A percentile compares a stretch with the other conserved stretches of the same genome.
Evolutionary conservation across 78 protist species (phyloP).

Genomic region (Polysphondylium violaceum): DNA sequence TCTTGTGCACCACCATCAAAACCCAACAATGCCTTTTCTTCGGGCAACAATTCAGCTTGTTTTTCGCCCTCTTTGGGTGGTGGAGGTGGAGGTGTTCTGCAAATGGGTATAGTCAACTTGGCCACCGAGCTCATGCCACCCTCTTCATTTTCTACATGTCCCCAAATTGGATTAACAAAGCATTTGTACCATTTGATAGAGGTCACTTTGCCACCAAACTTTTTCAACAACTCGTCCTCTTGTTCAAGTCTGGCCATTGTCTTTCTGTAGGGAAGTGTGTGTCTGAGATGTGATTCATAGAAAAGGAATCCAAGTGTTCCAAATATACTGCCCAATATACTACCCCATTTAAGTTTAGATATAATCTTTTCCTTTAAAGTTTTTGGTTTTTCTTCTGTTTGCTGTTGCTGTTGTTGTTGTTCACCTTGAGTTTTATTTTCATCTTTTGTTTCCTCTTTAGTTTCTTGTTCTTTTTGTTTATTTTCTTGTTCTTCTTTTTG

Average conservation of each 20-base stretch:
- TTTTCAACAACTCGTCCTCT: conserved; percentile 1
- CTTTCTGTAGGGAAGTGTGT: conserved; percentile 43
- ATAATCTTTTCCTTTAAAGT: conserved; percentile 55
- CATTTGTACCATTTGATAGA: conserved; percentile 48
- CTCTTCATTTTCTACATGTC: conserved; percentile 31
- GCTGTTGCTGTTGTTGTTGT: background rate
- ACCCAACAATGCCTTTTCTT: conserved; percentile 12
- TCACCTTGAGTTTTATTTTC: background rate
- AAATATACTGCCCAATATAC: background rate
- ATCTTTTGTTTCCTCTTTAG: background rate
- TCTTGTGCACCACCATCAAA: conserved; percentile 60
- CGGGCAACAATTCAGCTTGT: conserved; percentile 6
- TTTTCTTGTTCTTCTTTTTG: conserved; percentile 15
- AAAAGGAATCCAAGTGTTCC: conserved; percentile 52
- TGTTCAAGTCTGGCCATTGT: conserved; percentile 17
- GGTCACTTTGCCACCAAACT: conserved; percentile 46
- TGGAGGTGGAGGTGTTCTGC: conserved; percentile 49
- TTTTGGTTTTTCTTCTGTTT: conserved; percentile 33
- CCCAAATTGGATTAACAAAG: conserved; percentile 35
- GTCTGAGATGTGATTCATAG: conserved; percentile 54
- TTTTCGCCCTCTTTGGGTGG: conserved; percentile 26
- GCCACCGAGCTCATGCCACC: conserved; percentile 42
- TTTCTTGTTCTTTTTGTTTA: background rate
- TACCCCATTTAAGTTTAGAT: conserved; percentile 54
- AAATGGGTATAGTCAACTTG: conserved; percentile 30